Evolutionary conservation across 805 yeast genomes (phyloP).

Genomic region (Ogataea saltuana): DNA sequence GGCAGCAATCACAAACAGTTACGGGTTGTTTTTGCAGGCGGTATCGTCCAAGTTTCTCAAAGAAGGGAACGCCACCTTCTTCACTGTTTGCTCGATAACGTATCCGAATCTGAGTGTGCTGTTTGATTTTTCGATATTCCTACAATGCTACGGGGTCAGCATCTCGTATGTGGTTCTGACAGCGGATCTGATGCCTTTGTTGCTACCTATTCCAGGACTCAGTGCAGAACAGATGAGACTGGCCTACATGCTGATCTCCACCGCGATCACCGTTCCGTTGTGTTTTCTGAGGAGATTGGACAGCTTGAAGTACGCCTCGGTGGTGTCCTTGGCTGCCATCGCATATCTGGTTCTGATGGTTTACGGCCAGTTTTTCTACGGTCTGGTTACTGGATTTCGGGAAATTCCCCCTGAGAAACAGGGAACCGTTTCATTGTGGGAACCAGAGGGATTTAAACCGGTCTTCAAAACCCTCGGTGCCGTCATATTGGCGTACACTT

Average conservation of each 20-base stretch:
- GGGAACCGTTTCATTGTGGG: slow-evolving; percentile 44
- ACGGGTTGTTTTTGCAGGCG: slow-evolving; percentile 65
- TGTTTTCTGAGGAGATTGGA: slow-evolving; percentile 63
- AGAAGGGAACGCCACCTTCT: slow-evolving; percentile 66
- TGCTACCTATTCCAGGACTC: slow-evolving; percentile 41
- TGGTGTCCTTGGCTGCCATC: slow-evolving; percentile 68
- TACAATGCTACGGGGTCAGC: slow-evolving; percentile 80
- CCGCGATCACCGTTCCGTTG: slow-evolving; percentile 59
- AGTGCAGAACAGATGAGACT: slow-evolving; percentile 37
- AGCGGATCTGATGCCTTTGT: slow-evolving; percentile 74
- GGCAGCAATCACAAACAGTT: slow-evolving; percentile 67
- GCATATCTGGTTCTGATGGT: slow-evolving; percentile 61
- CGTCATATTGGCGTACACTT: slow-evolving; percentile 77
- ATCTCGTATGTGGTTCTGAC: slow-evolving; percentile 69
- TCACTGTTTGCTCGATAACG: slow-evolving; percentile 67
- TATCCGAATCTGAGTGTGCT: slow-evolving; percentile 68
- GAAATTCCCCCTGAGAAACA: slow-evolving; percentile 45
- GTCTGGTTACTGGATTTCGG: slow-evolving; percentile 29
- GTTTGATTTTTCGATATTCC: slow-evolving; percentile 73
- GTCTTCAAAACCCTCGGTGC: slow-evolving; percentile 68
- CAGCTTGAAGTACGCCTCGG: slow-evolving; percentile 66
- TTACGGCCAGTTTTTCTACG: slow-evolving; percentile 46
- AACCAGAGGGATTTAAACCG: slow-evolving; percentile 45
- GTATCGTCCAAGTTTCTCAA: slow-evolving; percentile 58
- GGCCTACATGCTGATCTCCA: slow-evolving; percentile 56